Percentiles rank a stretch among this genome's conserved stretches.
phyloP scores from a whole-genome alignment of 2,329 filamentous ascomycete species.

The Claviceps quebecensis region DNA sequence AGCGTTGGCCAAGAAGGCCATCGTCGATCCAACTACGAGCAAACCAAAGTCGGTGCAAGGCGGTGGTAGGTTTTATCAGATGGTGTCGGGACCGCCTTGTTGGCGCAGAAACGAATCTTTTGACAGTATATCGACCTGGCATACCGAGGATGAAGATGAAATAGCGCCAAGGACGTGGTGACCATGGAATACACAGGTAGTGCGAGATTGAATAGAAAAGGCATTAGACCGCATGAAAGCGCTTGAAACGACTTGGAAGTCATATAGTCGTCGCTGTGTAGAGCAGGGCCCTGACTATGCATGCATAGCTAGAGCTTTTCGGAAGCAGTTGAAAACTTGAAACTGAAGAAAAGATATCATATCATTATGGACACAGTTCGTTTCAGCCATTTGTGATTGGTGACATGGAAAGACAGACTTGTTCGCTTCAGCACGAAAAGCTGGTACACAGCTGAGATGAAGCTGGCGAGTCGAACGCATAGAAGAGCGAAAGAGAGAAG shows the following conservation, averaged over 20 bases:
- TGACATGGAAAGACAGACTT: no score
- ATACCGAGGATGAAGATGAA: conserved; percentile 29
- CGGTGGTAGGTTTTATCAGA: conserved; percentile 45
- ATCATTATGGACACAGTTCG: background rate
- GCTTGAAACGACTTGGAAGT: conserved; percentile 14
- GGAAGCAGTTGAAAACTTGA: background rate
- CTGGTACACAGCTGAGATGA: no score
- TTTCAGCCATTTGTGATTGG: no score
- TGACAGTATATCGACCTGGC: conserved; percentile 37
- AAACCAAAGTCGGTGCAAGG: conserved; percentile 35
- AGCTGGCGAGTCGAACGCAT: no score
- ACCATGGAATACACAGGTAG: conserved; percentile 30
- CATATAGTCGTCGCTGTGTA: conserved; percentile 16
- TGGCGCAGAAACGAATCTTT: conserved; percentile 30
- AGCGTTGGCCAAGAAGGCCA: conserved; percentile 24
- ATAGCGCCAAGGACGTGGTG: conserved; percentile 36
- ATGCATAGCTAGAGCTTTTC: background rate
- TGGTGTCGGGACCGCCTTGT: conserved; percentile 24
- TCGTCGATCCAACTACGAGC: conserved; percentile 40
- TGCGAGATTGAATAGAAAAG: conserved; percentile 25
- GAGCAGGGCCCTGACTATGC: conserved; percentile 3
- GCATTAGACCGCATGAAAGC: conserved; percentile 22
- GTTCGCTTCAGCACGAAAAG: no score
- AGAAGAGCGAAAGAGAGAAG: no score
- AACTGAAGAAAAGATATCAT: background rate